Conservation (phyloP, 1,284 basidiomycete genomes). For the Lignosus rhinocerotis region DNA sequence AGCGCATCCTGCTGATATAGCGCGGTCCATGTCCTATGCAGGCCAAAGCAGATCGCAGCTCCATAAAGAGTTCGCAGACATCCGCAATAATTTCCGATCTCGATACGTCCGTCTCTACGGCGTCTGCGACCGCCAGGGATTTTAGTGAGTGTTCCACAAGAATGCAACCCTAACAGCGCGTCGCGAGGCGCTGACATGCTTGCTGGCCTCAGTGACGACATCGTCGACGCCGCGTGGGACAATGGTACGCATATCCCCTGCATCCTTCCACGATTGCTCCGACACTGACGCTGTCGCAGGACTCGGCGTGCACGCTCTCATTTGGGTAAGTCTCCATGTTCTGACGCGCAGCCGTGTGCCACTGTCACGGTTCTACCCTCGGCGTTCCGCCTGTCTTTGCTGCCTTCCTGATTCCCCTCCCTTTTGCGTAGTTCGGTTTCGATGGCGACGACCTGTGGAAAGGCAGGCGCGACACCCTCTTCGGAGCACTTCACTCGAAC, state of each 20-base stretch:
- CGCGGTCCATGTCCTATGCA: conserved; percentile 10
- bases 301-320: conserved; percentile 71
- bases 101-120: conserved; percentile 77
- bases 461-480: conserved; percentile 51
- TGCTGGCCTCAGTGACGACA: conserved; percentile 45
- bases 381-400: not conserved
- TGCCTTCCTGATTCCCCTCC: not conserved
- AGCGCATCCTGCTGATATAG: not conserved
- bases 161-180: not conserved
- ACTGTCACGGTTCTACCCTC: not conserved
- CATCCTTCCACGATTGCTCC: not conserved
- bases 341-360: conserved; percentile 4
- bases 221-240: conserved; percentile 73
- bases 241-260: conserved; percentile 31
- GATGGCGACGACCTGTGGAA: conserved; percentile 57
- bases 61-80: conserved; percentile 60
- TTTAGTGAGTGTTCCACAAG: conserved; percentile 49
- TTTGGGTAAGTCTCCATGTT: conserved; percentile 55
- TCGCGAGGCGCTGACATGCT: not conserved
- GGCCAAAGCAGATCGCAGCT: conserved; percentile 44
- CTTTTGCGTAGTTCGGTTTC: conserved; percentile 56
- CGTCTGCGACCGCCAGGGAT: conserved; percentile 60
- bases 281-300: conserved; percentile 28
- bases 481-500: conserved; percentile 59
- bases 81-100: conserved; percentile 57